Base-by-base conservation (phyloP, 305 asterid genomes). In the Stenogyne calaminthoides region DNA sequence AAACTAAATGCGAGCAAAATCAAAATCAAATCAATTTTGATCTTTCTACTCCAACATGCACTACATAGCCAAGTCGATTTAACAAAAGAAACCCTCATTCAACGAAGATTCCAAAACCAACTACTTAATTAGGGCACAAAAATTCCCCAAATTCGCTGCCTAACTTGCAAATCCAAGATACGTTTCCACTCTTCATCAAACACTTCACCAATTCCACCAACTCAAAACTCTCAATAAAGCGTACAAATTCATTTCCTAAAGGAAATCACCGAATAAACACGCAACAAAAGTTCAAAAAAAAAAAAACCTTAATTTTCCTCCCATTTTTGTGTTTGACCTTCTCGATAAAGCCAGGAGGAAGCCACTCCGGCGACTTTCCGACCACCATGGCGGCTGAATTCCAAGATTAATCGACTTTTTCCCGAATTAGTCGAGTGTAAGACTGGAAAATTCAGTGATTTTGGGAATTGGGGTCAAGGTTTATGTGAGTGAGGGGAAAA, bases 291-390 rank as follows among this genome's bases (percentile, higher is more conserved):
- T 10, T 8, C 6, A 54, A 16, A 14, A 16, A 27, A 62, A 57
- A 54, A 64, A 7, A 34, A 44, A 87, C 97, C 96, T 86, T 89
- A 70, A 64, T 73, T 71, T 78, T 91, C 72, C 81, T 80, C 64
- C 95, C 93, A 44, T 82, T 77, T 34, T 69, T 79, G 76, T 82
- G 70, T 73, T 82, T 83, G 74, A 79, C 60, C 75, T 82, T 81
- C 86, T 82, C 85, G 34, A 67, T 75, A 80, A 85, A 91, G 20
- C 94, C 96, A 1, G 85, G 81, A 70, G 97, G 97, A 77, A 85
- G 90, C 89, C 86, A 85, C 42, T 88, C 88, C 56, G 76, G 74
- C 3, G 85, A 71, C 67, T 76, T 80, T 52, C 71, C 85, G 61
- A 71, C 72, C 5, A 76, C 88, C 96, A 90, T 90, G 22, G 55